Base-by-base conservation (phyloP, 441 rosid genomes). In the Euphorbia schlechtendalii region DNA sequence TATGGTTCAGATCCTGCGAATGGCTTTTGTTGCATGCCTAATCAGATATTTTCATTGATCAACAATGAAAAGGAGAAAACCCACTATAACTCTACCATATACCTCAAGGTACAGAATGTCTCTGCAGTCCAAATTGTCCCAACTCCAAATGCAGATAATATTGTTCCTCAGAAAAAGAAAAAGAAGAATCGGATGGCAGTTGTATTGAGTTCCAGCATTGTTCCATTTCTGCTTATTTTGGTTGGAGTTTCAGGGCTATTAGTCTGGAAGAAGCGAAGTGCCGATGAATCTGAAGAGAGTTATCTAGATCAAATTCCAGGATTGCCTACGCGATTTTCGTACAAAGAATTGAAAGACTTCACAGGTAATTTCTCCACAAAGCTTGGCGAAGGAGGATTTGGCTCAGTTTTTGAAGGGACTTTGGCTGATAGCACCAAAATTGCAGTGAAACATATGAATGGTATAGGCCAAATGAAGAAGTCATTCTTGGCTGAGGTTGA, bases 381-480 rank as follows among this genome's bases (percentile, higher is more conserved):
- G n/a, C 66, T 71, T 15, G 74, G 74, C 0, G 25, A 41, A 2
- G 74, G n/a, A n/a, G n/a, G n/a, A n/a, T n/a, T n/a, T n/a, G n/a
- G n/a, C n/a, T n/a, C n/a, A n/a, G n/a, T n/a, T 14, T 66, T 52
- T 38, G 46, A 66, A 34, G 74, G 70, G 17, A 36, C 18, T 40
- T 27, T 59, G 8, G 18, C 0, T 12, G 56, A 60, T 55, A 70
- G 70, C 20, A 65, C 69, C 1, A 48, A 60, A 13, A 32, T 71
- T 18, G 74, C 74, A 22, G 74, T 71, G 56, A 71, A 71, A 59
- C 45, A 48, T 45, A 12, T n/a, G n/a, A n/a, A n/a, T n/a, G n/a
- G n/a, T n/a, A n/a, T n/a, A n/a, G n/a, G n/a, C n/a, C n/a, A n/a
- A n/a, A n/a, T n/a, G n/a, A n/a, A n/a, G n/a, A n/a, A n/a, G n/a